A percentile compares a stretch with the other conserved stretches of the same genome.
These are phyloP conservation scores for Colletotrichum incanum DNA, from an alignment of 2,329 filamentous ascomycete species.

Conservation along the genomic window DNA sequence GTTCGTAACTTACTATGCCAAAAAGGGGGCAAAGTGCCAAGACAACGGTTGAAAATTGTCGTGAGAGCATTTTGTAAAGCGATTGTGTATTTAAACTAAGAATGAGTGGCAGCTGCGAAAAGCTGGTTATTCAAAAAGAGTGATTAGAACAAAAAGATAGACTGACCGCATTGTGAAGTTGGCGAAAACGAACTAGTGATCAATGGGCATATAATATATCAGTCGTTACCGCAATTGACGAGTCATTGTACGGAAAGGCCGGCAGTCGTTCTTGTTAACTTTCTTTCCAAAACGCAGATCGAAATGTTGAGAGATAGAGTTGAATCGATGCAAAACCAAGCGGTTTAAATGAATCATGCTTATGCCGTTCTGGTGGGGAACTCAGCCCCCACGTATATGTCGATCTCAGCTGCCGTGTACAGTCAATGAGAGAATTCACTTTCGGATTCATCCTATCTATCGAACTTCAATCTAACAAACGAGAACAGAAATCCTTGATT, in stretches of 20 bases:
- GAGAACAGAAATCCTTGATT: not conserved
- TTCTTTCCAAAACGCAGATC: not conserved
- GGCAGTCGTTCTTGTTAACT: accelerated
- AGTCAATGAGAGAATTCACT: not conserved
- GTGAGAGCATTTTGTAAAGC: conserved; percentile 4
- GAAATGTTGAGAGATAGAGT: not conserved
- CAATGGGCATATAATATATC: not conserved
- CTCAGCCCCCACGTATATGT: not conserved
- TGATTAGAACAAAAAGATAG: not conserved
- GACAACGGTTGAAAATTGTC: not conserved
- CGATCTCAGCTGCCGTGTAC: not conserved
- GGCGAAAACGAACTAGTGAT: not conserved
- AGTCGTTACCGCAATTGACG: not conserved
- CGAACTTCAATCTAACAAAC: not conserved
- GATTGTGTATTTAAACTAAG: not conserved
- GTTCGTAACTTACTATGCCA: not conserved
- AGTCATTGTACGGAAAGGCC: not conserved
- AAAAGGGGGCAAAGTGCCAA: not conserved
- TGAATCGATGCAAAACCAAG: not conserved
- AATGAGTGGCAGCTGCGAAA: not conserved
- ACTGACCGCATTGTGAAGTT: not conserved
- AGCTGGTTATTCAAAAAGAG: not conserved
- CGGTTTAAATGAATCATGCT: not conserved
- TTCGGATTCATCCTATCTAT: not conserved
- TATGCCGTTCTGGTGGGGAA: not conserved